Conservation (phyloP, 495 filamentous ascomycete genomes). For the Daldinia concentrica region DNA sequence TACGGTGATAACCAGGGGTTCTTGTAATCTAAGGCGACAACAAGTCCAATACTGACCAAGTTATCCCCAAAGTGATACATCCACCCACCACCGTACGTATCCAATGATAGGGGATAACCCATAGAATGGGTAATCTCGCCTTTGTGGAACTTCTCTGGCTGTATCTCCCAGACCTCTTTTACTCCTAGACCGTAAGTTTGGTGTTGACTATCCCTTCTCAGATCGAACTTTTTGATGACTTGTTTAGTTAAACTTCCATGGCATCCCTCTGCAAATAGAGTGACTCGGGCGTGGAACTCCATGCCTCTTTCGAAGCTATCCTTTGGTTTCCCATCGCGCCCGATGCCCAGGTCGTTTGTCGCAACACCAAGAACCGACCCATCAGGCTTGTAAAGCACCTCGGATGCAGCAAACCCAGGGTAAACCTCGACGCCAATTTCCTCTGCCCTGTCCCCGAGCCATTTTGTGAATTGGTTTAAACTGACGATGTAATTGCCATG, state of each 20-base stretch:
- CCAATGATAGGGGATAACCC: slow-evolving; percentile 87
- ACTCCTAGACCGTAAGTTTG: slow-evolving; percentile 96
- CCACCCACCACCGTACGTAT: slow-evolving; percentile 96
- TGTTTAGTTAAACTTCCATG: slow-evolving; percentile 97
- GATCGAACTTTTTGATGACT: slow-evolving; percentile 92
- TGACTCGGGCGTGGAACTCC: slow-evolving; percentile 96
- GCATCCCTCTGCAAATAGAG: slow-evolving; percentile 94
- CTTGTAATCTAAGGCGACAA: slow-evolving; percentile 93
- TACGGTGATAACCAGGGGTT: slow-evolving; percentile 98
- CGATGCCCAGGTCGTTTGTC: slow-evolving; percentile 92
- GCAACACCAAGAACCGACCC: slow-evolving; percentile 94
- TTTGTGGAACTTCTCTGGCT: slow-evolving; percentile 89
- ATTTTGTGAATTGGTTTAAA: slow-evolving; percentile 91
- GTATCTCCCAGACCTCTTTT: slow-evolving; percentile 97
- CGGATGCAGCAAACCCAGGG: slow-evolving; percentile 92
- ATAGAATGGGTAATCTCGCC: slow-evolving; percentile 90
- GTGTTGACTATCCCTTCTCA: slow-evolving; percentile 85
- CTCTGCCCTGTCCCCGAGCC: slow-evolving; percentile 94
- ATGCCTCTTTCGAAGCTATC: slow-evolving; percentile 94
- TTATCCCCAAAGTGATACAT: slow-evolving; percentile 99
- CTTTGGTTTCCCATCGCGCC: slow-evolving; percentile 83
- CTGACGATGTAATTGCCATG: slow-evolving; percentile 97
- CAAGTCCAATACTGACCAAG: slow-evolving; percentile 90
- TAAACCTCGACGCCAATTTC: slow-evolving; percentile 99
- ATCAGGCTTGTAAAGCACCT: slow-evolving; percentile 86